Evolutionary conservation across 805 yeast species (phyloP).

Genomic region (Candida krabiensis): DNA sequence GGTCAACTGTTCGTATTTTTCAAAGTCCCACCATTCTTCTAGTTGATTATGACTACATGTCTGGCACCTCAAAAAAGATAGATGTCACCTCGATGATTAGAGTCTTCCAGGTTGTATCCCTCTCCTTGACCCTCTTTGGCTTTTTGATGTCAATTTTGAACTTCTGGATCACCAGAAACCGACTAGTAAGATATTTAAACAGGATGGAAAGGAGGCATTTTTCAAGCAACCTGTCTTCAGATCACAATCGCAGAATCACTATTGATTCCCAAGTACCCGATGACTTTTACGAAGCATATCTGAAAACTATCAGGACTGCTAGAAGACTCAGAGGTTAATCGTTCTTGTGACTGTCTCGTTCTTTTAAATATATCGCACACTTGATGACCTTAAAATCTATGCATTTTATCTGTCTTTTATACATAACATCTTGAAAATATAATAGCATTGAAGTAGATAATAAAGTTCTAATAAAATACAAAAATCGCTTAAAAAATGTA

Average conservation of each 20-base stretch:
- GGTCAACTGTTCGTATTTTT: slow-evolving; percentile 22
- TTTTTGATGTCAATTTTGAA: slow-evolving; percentile 22
- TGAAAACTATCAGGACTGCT: slow-evolving; percentile 16
- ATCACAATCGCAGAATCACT: background rate
- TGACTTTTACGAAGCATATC: slow-evolving; percentile 20
- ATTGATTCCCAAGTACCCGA: slow-evolving; percentile 12
- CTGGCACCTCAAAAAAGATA: slow-evolving; percentile 7
- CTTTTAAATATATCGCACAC: too few species aligned
- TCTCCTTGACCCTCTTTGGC: slow-evolving; percentile 20
- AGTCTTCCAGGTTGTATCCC: slow-evolving; percentile 25
- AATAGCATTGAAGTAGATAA: too few species aligned
- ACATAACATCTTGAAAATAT: too few species aligned
- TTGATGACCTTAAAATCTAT: too few species aligned
- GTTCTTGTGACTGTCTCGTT: background rate
- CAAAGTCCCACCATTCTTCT: slow-evolving; percentile 8
- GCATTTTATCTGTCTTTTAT: too few species aligned
- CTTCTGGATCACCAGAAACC: slow-evolving; percentile 23
- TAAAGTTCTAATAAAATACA: too few species aligned
- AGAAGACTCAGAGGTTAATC: background rate
- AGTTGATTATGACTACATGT: slow-evolving; percentile 15
- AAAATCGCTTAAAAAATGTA: too few species aligned
- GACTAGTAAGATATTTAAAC: slow-evolving; percentile 27
- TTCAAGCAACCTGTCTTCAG: slow-evolving; percentile 1
- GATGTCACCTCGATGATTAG: slow-evolving; percentile 23
- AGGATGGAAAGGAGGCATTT: slow-evolving; percentile 19